Evolutionary conservation across 495 filamentous ascomycete genomes (phyloP), one percentile per base, ranked within the genome.

Genomic region (Podospora appendiculata): DNA sequence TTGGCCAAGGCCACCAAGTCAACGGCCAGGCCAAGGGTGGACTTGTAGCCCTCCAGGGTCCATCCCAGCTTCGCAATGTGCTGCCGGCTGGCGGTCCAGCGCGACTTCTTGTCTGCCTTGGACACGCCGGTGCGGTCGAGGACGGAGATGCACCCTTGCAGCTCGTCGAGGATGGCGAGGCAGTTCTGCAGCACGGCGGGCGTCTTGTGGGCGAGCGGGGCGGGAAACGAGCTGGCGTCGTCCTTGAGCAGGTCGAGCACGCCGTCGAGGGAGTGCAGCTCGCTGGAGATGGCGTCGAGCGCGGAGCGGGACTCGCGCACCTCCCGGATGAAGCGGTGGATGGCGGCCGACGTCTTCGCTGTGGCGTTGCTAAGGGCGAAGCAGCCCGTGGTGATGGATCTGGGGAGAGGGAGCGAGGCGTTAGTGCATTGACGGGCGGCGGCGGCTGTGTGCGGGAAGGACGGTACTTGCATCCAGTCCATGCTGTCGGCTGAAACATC

Each of bases 231-330:
- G 3, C 51, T 48, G 10, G 66, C 70, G 58, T 79, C 75, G 46
- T 77, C 70, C 14, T 68, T 66, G 25, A 78, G 58, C 6, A 77
- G 55, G 34, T 68, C 68, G 16, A 78, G 60, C 5, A 73, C 62
- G 32, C 61, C 66, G 47, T 72, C 64, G 45, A 78, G 64, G 8
- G 75, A 77, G 53, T 71, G 66, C n/a, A 79, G 60, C 48, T 78
- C 73, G 52, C 67, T 66, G 18, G 73, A 73, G 14, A 78, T 63
- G 48, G 55, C 60, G 44, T 77, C 71, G 11, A 76, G 54, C 12
- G 78, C 75, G 42, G 66, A 56, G 14, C 74, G 62, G 4, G 71
- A 70, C 50, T 73, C 73, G 32, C 74, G 74, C 0, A 78, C 67
- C 13, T 74, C 69, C 6, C 70, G 69, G 8, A 77, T 69, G 53